Evolutionary conservation across 257 asterid species (phyloP).

Genomic region (Plantago elongata): DNA sequence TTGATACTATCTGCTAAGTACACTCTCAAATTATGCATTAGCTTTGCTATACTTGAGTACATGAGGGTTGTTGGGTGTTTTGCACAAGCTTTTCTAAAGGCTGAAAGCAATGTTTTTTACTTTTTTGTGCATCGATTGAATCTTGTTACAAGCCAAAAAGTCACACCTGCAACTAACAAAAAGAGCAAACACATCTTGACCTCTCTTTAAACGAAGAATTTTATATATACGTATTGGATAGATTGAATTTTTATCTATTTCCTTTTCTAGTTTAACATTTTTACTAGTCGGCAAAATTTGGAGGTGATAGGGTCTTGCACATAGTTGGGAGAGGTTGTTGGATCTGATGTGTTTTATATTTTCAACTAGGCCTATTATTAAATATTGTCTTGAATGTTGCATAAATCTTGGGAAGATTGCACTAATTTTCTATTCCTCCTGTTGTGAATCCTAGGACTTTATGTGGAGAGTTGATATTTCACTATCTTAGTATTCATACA

Average conservation of each 20-base stretch:
- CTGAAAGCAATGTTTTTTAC: too few relatives aligned
- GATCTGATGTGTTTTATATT: slow-evolving; percentile 23
- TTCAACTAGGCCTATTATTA: background rate
- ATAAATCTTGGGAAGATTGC: slow-evolving; percentile 25
- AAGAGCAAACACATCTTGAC: too few relatives aligned
- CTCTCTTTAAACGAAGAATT: too few relatives aligned
- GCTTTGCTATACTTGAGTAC: too few relatives aligned
- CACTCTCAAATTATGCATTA: too few relatives aligned
- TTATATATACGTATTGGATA: background rate
- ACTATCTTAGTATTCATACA: slow-evolving; percentile 15
- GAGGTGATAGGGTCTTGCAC: slow-evolving; percentile 23
- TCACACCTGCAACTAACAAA: too few relatives aligned
- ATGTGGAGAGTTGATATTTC: slow-evolving; percentile 26
- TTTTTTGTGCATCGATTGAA: too few relatives aligned
- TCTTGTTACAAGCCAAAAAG: too few relatives aligned
- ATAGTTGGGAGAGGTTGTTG: slow-evolving; percentile 13
- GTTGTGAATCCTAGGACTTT: slow-evolving; percentile 13
- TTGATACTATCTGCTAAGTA: too few relatives aligned
- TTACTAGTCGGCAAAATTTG: slow-evolving; percentile 14
- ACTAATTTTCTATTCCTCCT: slow-evolving; percentile 15
- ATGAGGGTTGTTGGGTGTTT: too few relatives aligned
- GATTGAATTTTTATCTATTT: background rate
- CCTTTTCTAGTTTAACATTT: background rate
- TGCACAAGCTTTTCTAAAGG: too few relatives aligned
- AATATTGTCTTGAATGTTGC: slow-evolving; percentile 8